Percentiles rank a stretch among this genome's conserved stretches.
Conservation (phyloP, 2,329 filamentous ascomycete genomes). For the Aspergillus viridinutans region DNA sequence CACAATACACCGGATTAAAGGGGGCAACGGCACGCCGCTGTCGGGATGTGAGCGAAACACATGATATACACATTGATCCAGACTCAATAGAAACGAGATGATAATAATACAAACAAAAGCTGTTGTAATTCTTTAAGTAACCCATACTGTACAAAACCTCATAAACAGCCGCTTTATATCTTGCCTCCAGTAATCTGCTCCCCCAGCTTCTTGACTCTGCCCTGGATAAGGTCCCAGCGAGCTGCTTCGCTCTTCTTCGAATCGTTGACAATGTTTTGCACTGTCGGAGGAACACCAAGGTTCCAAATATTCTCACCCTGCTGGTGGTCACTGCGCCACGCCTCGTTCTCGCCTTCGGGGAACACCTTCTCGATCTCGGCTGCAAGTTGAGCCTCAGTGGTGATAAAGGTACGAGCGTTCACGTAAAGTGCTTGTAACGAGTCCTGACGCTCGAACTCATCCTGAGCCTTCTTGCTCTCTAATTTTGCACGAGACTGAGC, state of each 20-base stretch:
- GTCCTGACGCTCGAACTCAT: conserved; percentile 60
- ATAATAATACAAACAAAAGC: conserved; percentile 8
- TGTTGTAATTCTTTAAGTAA: conserved; percentile 1
- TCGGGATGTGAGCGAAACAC: not conserved
- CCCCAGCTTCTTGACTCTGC: conserved; percentile 60
- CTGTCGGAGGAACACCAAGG: conserved; percentile 42
- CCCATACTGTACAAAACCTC: conserved; percentile 20
- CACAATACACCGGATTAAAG: not conserved
- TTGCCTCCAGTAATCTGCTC: conserved; percentile 67
- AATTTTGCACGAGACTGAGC: conserved; percentile 41
- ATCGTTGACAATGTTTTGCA: conserved; percentile 28
- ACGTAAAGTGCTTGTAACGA: conserved; percentile 84
- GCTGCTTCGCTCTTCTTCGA: conserved; percentile 28
- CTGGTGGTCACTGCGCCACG: conserved; percentile 40
- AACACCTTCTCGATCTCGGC: conserved; percentile 73
- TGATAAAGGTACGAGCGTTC: conserved; percentile 82
- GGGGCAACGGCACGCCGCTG: not conserved
- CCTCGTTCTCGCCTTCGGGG: conserved; percentile 51
- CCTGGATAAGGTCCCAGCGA: conserved; percentile 46
- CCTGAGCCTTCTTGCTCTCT: conserved; percentile 45
- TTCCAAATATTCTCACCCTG: conserved; percentile 51
- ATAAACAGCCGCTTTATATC: conserved; percentile 36
- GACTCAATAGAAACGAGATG: conserved; percentile 6
- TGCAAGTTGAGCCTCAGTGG: conserved; percentile 71
- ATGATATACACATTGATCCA: not conserved